Conservation (phyloP, 805 yeast species). For the Wickerhamiella spandovensis region DNA sequence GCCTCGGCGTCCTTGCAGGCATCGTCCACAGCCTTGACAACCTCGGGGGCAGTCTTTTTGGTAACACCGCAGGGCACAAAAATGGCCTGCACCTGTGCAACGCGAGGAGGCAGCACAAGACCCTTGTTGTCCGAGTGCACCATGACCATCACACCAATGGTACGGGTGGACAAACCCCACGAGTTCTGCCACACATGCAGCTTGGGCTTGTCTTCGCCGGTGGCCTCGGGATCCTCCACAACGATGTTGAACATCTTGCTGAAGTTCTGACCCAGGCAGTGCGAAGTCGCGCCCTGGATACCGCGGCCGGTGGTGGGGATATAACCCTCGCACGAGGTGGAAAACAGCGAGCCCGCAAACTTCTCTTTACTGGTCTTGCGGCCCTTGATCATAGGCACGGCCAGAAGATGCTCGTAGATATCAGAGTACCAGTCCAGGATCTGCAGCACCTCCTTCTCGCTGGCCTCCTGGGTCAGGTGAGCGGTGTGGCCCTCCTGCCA, state of each 20-base stretch:
- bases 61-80: constrained; percentile 94
- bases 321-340: constrained; percentile 93
- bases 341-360: constrained; percentile 94
- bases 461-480: constrained; percentile 71
- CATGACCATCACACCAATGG: constrained; percentile 99
- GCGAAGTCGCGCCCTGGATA: constrained; percentile 98
- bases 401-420: constrained; percentile 80
- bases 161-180: constrained; percentile 98
- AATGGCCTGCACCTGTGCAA: constrained; percentile 82
- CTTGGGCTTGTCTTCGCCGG: constrained; percentile 53
- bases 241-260: constrained; percentile 94
- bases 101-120: constrained; percentile 93
- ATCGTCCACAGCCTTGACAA: constrained; percentile 50
- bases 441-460: constrained; percentile 68
- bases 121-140: constrained; percentile 98
- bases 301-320: constrained; percentile 99
- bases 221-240: constrained; percentile 90
- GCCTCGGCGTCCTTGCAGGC: constrained; percentile 61
- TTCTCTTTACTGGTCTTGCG: constrained; percentile 93
- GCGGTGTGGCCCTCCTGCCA: constrained; percentile 99
- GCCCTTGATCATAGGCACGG: constrained; percentile 96
- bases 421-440: constrained; percentile 78
- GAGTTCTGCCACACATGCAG: constrained; percentile 90
- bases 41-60: constrained; percentile 66
- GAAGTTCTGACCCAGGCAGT: constrained; percentile 94